Base-by-base conservation (phyloP, 257 asterid genomes). In the Petunia axillaris region DNA sequence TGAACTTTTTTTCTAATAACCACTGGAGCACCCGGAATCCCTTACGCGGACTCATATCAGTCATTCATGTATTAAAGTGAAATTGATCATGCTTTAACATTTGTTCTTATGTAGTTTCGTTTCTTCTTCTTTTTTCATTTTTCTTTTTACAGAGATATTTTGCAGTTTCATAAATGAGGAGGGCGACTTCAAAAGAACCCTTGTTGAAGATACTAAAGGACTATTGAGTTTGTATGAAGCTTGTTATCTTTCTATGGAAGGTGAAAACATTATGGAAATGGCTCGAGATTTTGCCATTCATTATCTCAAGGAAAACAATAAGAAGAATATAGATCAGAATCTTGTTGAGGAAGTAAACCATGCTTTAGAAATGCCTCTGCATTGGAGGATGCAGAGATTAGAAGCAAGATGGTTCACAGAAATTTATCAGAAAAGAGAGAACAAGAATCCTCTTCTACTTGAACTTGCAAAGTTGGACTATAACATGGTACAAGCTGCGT, bases 381-480 rank as follows among this genome's bases (percentile, higher is more conserved):
- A 86, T 46, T 82, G 86, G 75, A 84, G 86, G 62, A 38, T 86
- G 81, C 67, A 13, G 73, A 86, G 84, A 62, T 65, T 76, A 8
- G 86, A 86, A 41, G 40, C 83, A 36, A 84, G 82, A 71, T 79
- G 87, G 88, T 87, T 81, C 64, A 75, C 85, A 53, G 55, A 82
- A 16, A 43, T 60, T 13, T 84, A 84, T 64, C 65, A 81, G n/a
- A 67, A 63, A 10, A 14, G 48, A 53, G 43, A 48, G 6, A 48
- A 78, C 8, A 76, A 15, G 81, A 78, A 82, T 43, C 88, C 77
- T 63, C 16, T 60, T 64, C 38, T 86, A 14, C 85, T 86, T 36
- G 83, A 88, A 60, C 82, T 88, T 64, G 89, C 91, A 3, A 86
- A 80, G 53, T 39, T 88, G 74, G 88, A 86, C 46, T 84, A 84